phyloP scores from a whole-genome alignment of 441 rosid genomes.

The Heliophila coronopifolia region DNA sequence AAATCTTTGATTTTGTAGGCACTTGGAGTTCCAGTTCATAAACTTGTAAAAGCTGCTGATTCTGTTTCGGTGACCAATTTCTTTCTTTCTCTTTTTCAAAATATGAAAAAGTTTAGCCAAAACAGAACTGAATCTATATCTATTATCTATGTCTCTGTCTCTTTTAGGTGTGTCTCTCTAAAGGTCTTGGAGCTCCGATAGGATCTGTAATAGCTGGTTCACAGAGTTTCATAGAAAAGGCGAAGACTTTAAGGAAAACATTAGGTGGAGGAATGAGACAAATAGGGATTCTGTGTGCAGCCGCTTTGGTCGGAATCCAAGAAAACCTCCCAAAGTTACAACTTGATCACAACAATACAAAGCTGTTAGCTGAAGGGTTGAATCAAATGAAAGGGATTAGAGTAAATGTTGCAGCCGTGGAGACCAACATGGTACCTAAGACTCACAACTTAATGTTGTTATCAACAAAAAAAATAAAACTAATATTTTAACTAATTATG shows the following conservation, averaged over 20 bases:
- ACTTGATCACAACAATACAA: conserved; percentile 79
- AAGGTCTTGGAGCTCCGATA: conserved; percentile 90
- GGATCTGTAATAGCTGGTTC: conserved; percentile 88
- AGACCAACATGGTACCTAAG: conserved; percentile 77
- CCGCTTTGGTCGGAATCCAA: conserved; percentile 67
- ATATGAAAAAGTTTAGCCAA: background rate
- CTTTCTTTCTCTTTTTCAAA: background rate
- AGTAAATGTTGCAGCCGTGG: conserved; percentile 56
- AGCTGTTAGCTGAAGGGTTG: conserved; percentile 76
- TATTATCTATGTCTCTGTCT: background rate
- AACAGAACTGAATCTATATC: background rate
- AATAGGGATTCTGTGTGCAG: conserved; percentile 68
- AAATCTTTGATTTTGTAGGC: conserved; percentile 37
- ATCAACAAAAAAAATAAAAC: background rate
- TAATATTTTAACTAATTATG: background rate
- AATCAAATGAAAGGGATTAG: conserved; percentile 67
- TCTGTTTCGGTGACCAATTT: conserved; percentile 50
- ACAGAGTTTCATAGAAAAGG: conserved; percentile 66
- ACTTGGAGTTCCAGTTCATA: conserved; percentile 73
- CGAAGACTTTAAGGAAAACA: conserved; percentile 72
- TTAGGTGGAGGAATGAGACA: conserved; percentile 97
- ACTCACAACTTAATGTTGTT: too few species aligned
- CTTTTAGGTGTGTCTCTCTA: conserved; percentile 76
- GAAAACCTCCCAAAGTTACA: conserved; percentile 62
- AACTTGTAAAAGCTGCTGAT: conserved; percentile 78